Evolutionary conservation across 2,329 filamentous ascomycete genomes (phyloP).

Genomic region (Penicillium digitatum): DNA sequence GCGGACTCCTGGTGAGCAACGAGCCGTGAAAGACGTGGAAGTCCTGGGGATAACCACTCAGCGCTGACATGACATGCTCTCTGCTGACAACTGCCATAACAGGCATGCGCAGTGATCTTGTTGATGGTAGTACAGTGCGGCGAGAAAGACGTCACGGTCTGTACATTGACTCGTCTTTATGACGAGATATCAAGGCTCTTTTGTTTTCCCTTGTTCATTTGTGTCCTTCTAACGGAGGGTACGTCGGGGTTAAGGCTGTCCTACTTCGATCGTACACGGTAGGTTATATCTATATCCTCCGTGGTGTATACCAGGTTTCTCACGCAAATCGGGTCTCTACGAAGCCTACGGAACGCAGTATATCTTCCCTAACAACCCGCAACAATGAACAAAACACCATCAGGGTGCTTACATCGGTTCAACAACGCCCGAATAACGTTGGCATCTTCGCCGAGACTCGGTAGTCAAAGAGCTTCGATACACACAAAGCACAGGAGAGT

Average conservation of each 20-base stretch:
- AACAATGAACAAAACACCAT: background rate
- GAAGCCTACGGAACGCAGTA: background rate
- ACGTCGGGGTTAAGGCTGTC: background rate
- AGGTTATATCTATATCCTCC: background rate
- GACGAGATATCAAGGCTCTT: background rate
- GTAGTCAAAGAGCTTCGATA: background rate
- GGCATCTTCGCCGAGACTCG: background rate
- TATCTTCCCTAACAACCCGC: background rate
- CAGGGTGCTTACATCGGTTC: background rate
- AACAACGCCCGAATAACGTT: too few relatives aligned
- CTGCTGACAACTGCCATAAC: background rate
- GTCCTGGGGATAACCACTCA: background rate
- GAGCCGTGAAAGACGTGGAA: background rate
- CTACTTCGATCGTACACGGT: background rate
- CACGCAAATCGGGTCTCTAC: background rate
- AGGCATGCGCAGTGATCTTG: background rate
- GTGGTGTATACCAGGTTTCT: background rate
- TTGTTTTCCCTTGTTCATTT: background rate
- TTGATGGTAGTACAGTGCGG: background rate
- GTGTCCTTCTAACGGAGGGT: background rate
- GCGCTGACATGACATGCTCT: background rate
- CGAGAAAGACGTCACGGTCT: background rate
- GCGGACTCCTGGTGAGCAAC: conserved; percentile 8
- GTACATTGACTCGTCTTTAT: background rate
- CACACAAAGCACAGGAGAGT: background rate